phyloP scores from a whole-genome alignment of 140 eudicot genomes.

The Bidens hawaiensis region DNA sequence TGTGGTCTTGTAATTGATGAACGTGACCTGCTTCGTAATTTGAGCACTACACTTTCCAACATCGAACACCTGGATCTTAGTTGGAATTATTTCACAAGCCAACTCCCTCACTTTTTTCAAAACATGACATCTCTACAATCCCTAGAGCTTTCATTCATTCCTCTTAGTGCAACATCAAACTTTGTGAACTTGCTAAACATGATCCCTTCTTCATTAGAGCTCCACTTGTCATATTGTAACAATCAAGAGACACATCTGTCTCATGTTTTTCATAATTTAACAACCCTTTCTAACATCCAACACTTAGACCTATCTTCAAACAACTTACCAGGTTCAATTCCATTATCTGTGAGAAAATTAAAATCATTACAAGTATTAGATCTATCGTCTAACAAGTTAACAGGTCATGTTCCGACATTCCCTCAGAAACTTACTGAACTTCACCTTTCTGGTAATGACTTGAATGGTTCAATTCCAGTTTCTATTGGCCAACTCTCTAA shows the following conservation, averaged over 20 bases:
- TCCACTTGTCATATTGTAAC: neutral
- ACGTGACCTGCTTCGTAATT: neutral
- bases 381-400: neutral
- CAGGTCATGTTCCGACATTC: neutral
- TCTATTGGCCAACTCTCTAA: neutral
- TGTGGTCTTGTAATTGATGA: neutral
- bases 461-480: neutral
- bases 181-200: neutral
- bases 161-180: neutral
- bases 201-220: conserved; percentile 2
- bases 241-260: neutral
- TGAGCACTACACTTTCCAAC: neutral
- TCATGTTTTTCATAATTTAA: neutral
- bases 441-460: neutral
- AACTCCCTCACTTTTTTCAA: neutral
- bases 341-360: neutral
- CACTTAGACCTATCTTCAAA: neutral
- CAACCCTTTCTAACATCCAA: neutral
- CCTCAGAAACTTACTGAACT: conserved; percentile 1
- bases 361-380: neutral
- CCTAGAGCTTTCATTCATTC: neutral
- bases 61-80: neutral
- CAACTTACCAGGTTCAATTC: neutral
- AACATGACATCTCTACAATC: neutral
- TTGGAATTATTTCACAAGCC: neutral